A percentile compares a stretch with the other conserved stretches of the same genome.
phyloP scores from a whole-genome alignment of 306 rosid species.

The Trifolium pratense region DNA sequence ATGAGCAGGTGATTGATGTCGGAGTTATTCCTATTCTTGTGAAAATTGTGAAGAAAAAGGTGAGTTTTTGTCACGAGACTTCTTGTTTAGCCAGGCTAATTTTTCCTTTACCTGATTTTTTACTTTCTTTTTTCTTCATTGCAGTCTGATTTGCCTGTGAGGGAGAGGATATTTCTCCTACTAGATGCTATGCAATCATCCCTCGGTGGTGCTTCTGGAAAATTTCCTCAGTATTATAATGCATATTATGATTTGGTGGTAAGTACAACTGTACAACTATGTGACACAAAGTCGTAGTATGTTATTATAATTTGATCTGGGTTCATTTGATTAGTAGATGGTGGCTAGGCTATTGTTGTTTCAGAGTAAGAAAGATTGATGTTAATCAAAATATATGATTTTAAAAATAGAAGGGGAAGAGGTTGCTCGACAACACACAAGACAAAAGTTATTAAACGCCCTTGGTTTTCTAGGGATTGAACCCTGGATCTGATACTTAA shows the following conservation, averaged over 20 bases:
- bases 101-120: conserved; percentile 23
- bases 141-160: conserved; percentile 85
- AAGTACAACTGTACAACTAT: conserved; percentile 53
- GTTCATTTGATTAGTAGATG: conserved; percentile 29
- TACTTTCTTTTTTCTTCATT: conserved; percentile 36
- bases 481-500: background rate
- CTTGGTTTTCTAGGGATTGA: background rate
- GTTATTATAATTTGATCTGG: conserved; percentile 19
- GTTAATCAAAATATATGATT: conserved; percentile 6
- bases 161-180: conserved; percentile 91
- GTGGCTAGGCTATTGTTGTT: conserved; percentile 3
- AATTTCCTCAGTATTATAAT: conserved; percentile 85
- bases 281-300: conserved; percentile 10
- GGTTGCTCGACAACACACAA: background rate
- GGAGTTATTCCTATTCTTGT: conserved; percentile 81
- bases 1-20: conserved; percentile 79
- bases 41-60: conserved; percentile 98
- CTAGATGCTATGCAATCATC: conserved; percentile 97
- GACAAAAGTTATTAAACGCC: background rate
- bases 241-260: conserved; percentile 96
- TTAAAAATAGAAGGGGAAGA: too few relatives aligned
- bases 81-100: background rate
- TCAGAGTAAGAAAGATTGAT: conserved; percentile 23
- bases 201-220: conserved; percentile 96
- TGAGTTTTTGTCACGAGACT: conserved; percentile 39